Percentiles rank a stretch among this genome's conserved stretches.
phyloP scores from a whole-genome alignment of 1,139 yeast genomes.

The Candida anutae region DNA sequence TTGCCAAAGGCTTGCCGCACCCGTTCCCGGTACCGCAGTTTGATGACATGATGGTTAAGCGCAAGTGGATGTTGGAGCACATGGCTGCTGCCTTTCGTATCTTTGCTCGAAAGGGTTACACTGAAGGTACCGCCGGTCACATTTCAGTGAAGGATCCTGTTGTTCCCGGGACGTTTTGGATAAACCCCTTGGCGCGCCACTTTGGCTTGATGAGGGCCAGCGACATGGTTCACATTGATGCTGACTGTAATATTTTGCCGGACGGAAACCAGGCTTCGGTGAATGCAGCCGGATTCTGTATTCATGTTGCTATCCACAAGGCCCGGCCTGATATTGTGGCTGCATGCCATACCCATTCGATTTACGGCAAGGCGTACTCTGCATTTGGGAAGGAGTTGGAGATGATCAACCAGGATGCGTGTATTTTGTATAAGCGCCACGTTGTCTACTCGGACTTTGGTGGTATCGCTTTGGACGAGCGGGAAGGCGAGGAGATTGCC shows the following conservation, averaged over 20 bases:
- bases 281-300: conserved; percentile 75
- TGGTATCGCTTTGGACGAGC: conserved; percentile 71
- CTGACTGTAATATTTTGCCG: conserved; percentile 54
- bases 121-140: conserved; percentile 80
- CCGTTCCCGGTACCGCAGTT: conserved; percentile 49
- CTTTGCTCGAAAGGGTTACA: conserved; percentile 64
- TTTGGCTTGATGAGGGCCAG: conserved; percentile 61
- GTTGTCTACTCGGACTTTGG: conserved; percentile 65
- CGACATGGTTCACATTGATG: conserved; percentile 73
- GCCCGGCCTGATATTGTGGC: conserved; percentile 77
- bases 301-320: conserved; percentile 69
- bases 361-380: conserved; percentile 69
- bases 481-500: conserved; percentile 65
- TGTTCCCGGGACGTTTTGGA: conserved; percentile 67
- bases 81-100: conserved; percentile 80
- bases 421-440: conserved; percentile 59
- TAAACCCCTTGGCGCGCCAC: conserved; percentile 69
- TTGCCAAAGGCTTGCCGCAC: conserved; percentile 40
- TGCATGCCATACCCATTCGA: conserved; percentile 76
- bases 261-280: conserved; percentile 63
- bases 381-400: conserved; percentile 65
- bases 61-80: conserved; percentile 62
- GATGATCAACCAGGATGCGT: conserved; percentile 76
- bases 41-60: conserved; percentile 39
- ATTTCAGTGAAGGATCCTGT: conserved; percentile 75